Percentiles rank a stretch among this genome's conserved stretches.
phyloP scores from a whole-genome alignment of 2,329 filamentous ascomycete species.

The Dactylonectria macrodidyma region DNA sequence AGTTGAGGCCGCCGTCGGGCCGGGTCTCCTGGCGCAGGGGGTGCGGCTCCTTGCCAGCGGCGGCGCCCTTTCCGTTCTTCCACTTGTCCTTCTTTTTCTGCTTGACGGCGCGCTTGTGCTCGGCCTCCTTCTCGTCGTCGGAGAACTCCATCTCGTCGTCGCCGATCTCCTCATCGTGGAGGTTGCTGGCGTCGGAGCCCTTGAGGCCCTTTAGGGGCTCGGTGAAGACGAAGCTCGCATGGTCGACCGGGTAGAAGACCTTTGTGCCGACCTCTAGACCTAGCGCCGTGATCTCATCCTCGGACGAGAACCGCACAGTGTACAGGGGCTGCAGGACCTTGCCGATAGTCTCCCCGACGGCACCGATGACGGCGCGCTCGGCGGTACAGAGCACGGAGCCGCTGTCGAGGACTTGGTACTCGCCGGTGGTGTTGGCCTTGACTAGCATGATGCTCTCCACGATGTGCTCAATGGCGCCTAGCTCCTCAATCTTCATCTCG shows the following conservation, averaged over 20 bases:
- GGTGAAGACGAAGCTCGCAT: slow-evolving; percentile 90
- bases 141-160: slow-evolving; percentile 95
- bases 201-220: slow-evolving; percentile 84
- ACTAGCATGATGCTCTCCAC: slow-evolving; percentile 86
- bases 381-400: slow-evolving; percentile 87
- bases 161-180: slow-evolving; percentile 91
- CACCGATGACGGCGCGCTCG: slow-evolving; percentile 83
- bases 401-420: slow-evolving; percentile 87
- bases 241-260: slow-evolving; percentile 84
- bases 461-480: slow-evolving; percentile 83
- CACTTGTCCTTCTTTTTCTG: slow-evolving; percentile 71
- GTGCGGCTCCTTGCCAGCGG: slow-evolving; percentile 52
- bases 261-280: slow-evolving; percentile 78
- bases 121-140: slow-evolving; percentile 94
- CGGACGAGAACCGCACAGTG: slow-evolving; percentile 81
- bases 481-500: slow-evolving; percentile 81
- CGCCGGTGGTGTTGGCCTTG: slow-evolving; percentile 82
- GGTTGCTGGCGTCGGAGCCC: slow-evolving; percentile 93
- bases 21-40: slow-evolving; percentile 58
- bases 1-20: slow-evolving; percentile 68
- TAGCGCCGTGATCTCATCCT: slow-evolving; percentile 76
- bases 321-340: slow-evolving; percentile 90
- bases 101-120: slow-evolving; percentile 80
- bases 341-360: slow-evolving; percentile 88
- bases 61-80: slow-evolving; percentile 57